These are phyloP conservation scores for Alternaria metachromatica DNA, from an alignment of 2,329 filamentous ascomycete genomes.

Conservation along the genomic window DNA sequence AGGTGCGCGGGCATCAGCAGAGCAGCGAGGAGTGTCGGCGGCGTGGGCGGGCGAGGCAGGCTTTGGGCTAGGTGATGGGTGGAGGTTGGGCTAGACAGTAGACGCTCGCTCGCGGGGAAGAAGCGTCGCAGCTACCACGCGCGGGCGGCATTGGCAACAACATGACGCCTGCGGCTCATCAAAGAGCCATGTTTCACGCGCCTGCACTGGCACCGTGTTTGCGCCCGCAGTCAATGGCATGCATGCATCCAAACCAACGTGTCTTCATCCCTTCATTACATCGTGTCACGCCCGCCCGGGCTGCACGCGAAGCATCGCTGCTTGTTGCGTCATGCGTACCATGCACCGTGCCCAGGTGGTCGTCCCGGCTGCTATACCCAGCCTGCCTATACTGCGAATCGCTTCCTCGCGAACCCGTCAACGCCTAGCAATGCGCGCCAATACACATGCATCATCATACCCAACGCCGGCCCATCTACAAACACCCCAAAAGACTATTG, in stretches of 20 bases:
- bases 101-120: constrained; percentile 19
- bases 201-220: constrained; percentile 5
- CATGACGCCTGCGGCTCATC: constrained; percentile 1
- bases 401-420: constrained; percentile 11
- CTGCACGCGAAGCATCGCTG: background rate
- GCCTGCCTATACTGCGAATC: constrained; percentile 8
- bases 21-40: constrained; percentile 4
- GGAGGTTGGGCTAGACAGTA: constrained; percentile 10
- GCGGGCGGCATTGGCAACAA: background rate
- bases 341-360: background rate
- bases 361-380: constrained; percentile 2
- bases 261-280: background rate
- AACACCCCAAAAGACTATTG: background rate
- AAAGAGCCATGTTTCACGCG: constrained; percentile 4
- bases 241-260: background rate
- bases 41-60: constrained; percentile 7
- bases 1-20: constrained; percentile 4
- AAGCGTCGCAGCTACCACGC: constrained; percentile 1
- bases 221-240: background rate
- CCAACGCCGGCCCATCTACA: background rate
- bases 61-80: constrained; percentile 8
- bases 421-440: constrained; percentile 1
- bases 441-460: background rate
- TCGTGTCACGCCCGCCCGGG: background rate
- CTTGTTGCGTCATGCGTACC: constrained; percentile 23